phyloP scores from a whole-genome alignment of 2,329 filamentous ascomycete genomes.

The Neofusicoccum kwambonambiense region DNA sequence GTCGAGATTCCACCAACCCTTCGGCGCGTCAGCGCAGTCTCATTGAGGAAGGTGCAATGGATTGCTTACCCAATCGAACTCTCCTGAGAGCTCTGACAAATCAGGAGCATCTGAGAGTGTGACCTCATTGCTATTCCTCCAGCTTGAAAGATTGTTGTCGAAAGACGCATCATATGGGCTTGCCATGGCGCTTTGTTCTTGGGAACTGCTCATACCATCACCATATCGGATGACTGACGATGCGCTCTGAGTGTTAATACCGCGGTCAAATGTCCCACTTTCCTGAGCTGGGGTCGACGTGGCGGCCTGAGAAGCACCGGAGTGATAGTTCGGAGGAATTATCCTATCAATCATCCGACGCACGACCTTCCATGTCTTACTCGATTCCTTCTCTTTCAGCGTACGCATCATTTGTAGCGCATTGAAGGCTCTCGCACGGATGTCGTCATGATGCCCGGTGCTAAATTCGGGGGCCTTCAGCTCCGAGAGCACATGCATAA shows the following conservation, averaged over 20 bases:
- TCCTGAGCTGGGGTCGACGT: no score
- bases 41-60: not conserved
- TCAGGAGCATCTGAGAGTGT: not conserved
- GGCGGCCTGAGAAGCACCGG: not conserved
- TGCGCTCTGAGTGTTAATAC: not conserved
- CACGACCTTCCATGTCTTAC: constrained; percentile 35
- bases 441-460: constrained; percentile 24
- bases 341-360: constrained; percentile 39
- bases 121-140: not conserved
- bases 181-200: no score
- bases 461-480: constrained; percentile 36
- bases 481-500: constrained; percentile 40
- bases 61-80: not conserved
- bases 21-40: not conserved
- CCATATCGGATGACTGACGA: not conserved
- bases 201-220: no score
- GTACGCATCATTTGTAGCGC: constrained; percentile 32
- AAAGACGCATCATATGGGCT: no score
- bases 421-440: constrained; percentile 24
- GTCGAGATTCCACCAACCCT: not conserved
- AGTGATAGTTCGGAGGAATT: constrained; percentile 20
- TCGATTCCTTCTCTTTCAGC: constrained; percentile 31
- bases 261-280: not conserved
- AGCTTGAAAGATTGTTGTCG: no score
- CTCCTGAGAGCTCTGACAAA: not conserved